phyloP scores from a whole-genome alignment of 2,329 filamentous ascomycete genomes.

The Fusarium fujikuroi region DNA sequence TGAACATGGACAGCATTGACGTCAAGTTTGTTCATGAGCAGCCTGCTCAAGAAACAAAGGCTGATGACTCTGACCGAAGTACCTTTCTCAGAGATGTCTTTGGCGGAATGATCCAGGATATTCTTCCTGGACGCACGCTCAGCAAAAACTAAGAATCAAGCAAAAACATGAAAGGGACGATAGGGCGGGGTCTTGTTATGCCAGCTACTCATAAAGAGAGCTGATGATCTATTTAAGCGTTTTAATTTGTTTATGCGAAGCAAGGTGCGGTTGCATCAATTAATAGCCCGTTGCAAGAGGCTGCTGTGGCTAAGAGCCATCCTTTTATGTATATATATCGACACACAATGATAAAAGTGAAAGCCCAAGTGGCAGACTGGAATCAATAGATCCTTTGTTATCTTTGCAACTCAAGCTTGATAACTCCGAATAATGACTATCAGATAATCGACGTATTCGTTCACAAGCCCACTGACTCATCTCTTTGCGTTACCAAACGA shows the following conservation, averaged over 20 bases:
- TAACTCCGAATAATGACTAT: background rate
- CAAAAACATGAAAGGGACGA: conserved; percentile 9
- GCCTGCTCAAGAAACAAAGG: conserved; percentile 44
- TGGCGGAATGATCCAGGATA: conserved; percentile 66
- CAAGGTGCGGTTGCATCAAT: conserved; percentile 23
- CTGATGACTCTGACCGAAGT: conserved; percentile 37
- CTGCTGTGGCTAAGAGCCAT: conserved; percentile 15
- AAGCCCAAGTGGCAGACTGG: conserved; percentile 28
- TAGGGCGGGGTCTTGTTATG: background rate
- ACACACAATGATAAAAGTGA: conserved; percentile 28
- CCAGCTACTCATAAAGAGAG: conserved; percentile 17
- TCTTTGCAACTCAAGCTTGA: background rate
- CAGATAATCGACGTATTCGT: background rate
- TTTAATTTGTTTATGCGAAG: conserved; percentile 32
- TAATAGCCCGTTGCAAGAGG: conserved; percentile 28
- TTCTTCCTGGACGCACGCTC: conserved; percentile 41
- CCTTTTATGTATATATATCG: conserved; percentile 10
- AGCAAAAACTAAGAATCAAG: conserved; percentile 18
- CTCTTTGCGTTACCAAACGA: background rate
- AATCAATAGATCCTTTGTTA: conserved; percentile 26
- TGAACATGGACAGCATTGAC: conserved; percentile 66
- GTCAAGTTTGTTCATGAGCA: conserved; percentile 62
- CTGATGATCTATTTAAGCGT: conserved; percentile 38
- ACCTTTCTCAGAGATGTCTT: conserved; percentile 66
- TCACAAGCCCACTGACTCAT: background rate